These are phyloP conservation scores for Penicillium verhagenii DNA, from an alignment of 495 filamentous ascomycete species.

Conservation along the genomic window DNA sequence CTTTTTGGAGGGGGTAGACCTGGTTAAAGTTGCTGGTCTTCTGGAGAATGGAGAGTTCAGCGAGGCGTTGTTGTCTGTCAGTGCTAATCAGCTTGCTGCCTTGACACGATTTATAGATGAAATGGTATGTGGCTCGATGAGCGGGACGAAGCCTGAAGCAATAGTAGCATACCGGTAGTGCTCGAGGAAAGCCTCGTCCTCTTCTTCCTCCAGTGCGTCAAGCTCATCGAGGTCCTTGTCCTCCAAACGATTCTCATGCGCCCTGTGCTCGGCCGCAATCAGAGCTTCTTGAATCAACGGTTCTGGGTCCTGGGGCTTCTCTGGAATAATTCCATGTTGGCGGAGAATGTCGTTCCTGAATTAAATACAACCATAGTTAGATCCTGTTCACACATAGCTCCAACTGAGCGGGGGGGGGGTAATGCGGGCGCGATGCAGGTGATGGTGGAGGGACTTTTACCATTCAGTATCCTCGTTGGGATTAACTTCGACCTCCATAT, in stretches of 20 bases:
- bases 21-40: conserved; percentile 76
- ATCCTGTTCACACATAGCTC: conserved; percentile 8
- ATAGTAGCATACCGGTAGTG: conserved; percentile 60
- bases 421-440: conserved; percentile 8
- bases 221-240: conserved; percentile 93
- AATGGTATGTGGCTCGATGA: neutral
- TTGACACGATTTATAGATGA: neutral
- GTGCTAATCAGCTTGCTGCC: conserved; percentile 15
- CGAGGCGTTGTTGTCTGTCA: conserved; percentile 71
- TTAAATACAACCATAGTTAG: conserved; percentile 4
- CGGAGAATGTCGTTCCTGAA: conserved; percentile 97
- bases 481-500: conserved; percentile 86
- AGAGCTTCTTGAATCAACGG: conserved; percentile 96
- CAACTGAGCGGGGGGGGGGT: conserved; percentile 9
- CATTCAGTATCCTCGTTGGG: conserved; percentile 98
- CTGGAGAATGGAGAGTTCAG: conserved; percentile 72
- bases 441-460: conserved; percentile 45
- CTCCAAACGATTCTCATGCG: conserved; percentile 87
- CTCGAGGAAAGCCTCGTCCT: conserved; percentile 87
- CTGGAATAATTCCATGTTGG: conserved; percentile 91
- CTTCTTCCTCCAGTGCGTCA: conserved; percentile 89
- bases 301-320: conserved; percentile 91
- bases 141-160: neutral
- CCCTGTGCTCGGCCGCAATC: conserved; percentile 70
- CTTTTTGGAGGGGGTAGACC: conserved; percentile 91